Evolutionary conservation across 768 basidiomycete species (phyloP).

Genomic region (Zangia roseola): DNA sequence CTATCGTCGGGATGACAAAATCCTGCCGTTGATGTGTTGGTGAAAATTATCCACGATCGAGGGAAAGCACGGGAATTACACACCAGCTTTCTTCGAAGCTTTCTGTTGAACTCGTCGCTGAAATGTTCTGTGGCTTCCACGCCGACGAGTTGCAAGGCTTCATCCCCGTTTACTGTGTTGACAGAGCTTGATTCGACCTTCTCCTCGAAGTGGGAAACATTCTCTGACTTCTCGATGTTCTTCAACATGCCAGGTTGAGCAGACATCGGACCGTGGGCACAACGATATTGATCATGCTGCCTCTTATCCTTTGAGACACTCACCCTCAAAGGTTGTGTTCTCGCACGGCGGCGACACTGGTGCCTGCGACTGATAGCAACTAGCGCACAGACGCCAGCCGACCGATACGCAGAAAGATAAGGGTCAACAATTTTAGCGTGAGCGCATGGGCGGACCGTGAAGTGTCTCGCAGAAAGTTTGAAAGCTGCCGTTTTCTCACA

Average conservation of each 20-base stretch:
- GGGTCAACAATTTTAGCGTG: constrained; percentile 10
- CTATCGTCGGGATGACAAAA: constrained; percentile 50
- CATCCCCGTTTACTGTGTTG: constrained; percentile 49
- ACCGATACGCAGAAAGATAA: constrained; percentile 16
- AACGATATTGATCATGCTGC: not conserved
- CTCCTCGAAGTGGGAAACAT: constrained; percentile 31
- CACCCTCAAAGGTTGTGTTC: not conserved
- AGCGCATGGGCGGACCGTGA: constrained; percentile 1
- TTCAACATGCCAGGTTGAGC: constrained; percentile 10
- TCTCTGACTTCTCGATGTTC: constrained; percentile 13
- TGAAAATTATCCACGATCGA: not conserved
- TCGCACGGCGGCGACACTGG: constrained; percentile 3
- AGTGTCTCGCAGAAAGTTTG: not conserved
- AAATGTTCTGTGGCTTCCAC: constrained; percentile 49
- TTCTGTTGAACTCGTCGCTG: constrained; percentile 59
- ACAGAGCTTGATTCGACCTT: constrained; percentile 31
- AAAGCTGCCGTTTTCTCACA: constrained; percentile 13
- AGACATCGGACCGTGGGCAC: constrained; percentile 17
- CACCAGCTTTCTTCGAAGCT: constrained; percentile 59
- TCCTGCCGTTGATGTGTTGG: constrained; percentile 35
- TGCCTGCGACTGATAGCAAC: constrained; percentile 11
- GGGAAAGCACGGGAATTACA: constrained; percentile 9
- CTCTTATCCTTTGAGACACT: constrained; percentile 12
- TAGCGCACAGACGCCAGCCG: not conserved
- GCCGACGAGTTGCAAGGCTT: constrained; percentile 61